Conservation (phyloP, 2,329 filamentous ascomycete species). For the Cercospora sp. region DNA sequence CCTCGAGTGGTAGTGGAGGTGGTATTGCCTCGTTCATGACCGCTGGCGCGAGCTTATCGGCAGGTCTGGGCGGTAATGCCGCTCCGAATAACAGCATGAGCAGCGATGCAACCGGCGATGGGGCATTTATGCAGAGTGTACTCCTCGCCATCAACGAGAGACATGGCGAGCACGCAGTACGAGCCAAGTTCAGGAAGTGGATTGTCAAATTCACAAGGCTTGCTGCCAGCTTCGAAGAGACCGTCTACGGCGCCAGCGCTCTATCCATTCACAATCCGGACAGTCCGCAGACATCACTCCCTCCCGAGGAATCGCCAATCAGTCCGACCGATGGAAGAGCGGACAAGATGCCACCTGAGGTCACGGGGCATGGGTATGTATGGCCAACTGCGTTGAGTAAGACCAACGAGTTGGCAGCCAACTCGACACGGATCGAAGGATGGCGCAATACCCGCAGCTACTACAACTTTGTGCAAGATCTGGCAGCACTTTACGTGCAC, state of each 20-base stretch:
- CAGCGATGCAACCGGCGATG: conserved; percentile 78
- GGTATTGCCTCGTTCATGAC: conserved; percentile 35
- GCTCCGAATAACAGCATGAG: conserved; percentile 34
- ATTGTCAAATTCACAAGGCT: conserved; percentile 92
- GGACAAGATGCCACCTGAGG: conserved; percentile 32
- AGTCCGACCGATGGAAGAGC: conserved; percentile 15
- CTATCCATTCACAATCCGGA: conserved; percentile 66
- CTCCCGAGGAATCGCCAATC: conserved; percentile 19
- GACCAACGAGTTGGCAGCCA: conserved; percentile 83
- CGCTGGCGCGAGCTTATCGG: conserved; percentile 40
- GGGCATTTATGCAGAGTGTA: conserved; percentile 84
- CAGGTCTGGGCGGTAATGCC: conserved; percentile 37
- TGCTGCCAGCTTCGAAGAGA: conserved; percentile 90
- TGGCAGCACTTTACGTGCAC: conserved; percentile 38
- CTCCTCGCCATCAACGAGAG: conserved; percentile 79
- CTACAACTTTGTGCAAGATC: conserved; percentile 74
- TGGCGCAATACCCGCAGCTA: conserved; percentile 96
- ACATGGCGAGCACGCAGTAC: conserved; percentile 84
- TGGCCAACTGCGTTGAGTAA: conserved; percentile 83
- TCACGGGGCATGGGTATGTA: conserved; percentile 82
- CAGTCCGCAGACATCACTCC: conserved; percentile 19
- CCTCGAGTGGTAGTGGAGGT: conserved; percentile 29
- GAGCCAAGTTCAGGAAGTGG: conserved; percentile 92
- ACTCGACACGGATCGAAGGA: conserved; percentile 89
- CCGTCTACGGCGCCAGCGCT: conserved; percentile 88